phyloP scores from a whole-genome alignment of 1,284 basidiomycete species.

The Uromyces viciae-fabae region DNA sequence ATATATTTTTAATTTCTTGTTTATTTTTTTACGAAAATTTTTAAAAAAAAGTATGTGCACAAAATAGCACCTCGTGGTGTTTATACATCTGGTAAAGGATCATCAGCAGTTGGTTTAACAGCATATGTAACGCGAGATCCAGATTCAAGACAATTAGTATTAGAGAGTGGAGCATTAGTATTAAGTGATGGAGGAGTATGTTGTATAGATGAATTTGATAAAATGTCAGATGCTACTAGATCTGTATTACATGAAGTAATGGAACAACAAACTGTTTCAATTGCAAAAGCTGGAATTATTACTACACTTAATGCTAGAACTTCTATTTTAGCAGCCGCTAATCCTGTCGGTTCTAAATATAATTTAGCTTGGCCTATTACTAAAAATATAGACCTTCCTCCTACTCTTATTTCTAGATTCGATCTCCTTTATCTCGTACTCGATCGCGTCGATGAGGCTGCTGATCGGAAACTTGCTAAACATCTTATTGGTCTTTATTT shows the following conservation, averaged over 20 bases:
- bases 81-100: slow-evolving; percentile 93
- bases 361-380: slow-evolving; percentile 60
- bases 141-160: slow-evolving; percentile 92
- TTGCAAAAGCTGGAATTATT: slow-evolving; percentile 99
- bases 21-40: neutral
- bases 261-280: slow-evolving; percentile 99
- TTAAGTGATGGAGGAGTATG: slow-evolving; percentile 96
- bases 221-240: slow-evolving; percentile 95
- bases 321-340: slow-evolving; percentile 93
- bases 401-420: slow-evolving; percentile 95
- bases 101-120: slow-evolving; percentile 94
- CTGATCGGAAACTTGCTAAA: slow-evolving; percentile 84
- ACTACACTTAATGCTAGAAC: slow-evolving; percentile 96
- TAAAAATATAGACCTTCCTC: slow-evolving; percentile 70
- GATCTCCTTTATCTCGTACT: slow-evolving; percentile 96
- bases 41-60: slow-evolving; percentile 75
- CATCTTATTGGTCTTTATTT: slow-evolving; percentile 90
- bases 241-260: slow-evolving; percentile 98
- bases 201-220: slow-evolving; percentile 99
- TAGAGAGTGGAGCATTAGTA: slow-evolving; percentile 95
- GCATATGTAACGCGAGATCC: slow-evolving; percentile 97
- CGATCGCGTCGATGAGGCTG: slow-evolving; percentile 73
- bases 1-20: slow-evolving; percentile 21
- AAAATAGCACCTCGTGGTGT: slow-evolving; percentile 97
- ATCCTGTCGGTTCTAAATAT: slow-evolving; percentile 94